Conservation (phyloP, 176 grass and related monocot genomes). For the Panicum miliaceum region DNA sequence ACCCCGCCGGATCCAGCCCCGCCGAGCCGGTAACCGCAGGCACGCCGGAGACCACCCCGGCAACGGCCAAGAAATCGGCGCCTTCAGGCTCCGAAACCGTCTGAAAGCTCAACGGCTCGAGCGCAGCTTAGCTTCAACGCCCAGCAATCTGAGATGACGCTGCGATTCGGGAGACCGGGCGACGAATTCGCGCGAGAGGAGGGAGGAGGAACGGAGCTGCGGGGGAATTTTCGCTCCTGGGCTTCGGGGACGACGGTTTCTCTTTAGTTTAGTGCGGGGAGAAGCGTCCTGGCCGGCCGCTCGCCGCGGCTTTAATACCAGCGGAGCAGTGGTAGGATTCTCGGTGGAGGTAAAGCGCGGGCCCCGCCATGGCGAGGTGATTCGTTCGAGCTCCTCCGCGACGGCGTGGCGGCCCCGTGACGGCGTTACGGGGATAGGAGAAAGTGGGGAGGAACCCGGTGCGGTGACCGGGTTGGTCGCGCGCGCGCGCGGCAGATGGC, state of each 20-base stretch:
- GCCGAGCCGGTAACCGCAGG: background rate
- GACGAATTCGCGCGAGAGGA: background rate
- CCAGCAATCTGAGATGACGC: background rate
- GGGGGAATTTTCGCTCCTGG: slow-evolving; percentile 31
- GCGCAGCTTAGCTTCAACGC: background rate
- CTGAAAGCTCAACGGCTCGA: background rate
- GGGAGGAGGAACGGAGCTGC: background rate
- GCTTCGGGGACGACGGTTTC: slow-evolving; percentile 23
- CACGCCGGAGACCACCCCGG: background rate
- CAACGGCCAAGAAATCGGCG: background rate
- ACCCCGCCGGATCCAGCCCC: slow-evolving; percentile 28
- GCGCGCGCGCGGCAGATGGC: background rate
- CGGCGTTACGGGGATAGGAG: slow-evolving; percentile 39
- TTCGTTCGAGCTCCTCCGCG: background rate
- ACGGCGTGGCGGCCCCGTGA: slow-evolving; percentile 24
- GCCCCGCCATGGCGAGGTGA: slow-evolving; percentile 3
- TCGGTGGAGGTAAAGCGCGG: slow-evolving; percentile 13
- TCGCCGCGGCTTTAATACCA: slow-evolving; percentile 38
- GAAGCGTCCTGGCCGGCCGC: slow-evolving; percentile 15
- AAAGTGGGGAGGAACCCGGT: background rate
- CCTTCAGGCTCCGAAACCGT: background rate
- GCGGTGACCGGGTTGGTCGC: slow-evolving; percentile 1
- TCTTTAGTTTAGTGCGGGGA: slow-evolving; percentile 30
- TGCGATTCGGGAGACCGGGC: background rate
- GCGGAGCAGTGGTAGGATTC: background rate